These are phyloP conservation scores for Candida sakaeoensis DNA, from an alignment of 805 yeast genomes.

Conservation along the genomic window DNA sequence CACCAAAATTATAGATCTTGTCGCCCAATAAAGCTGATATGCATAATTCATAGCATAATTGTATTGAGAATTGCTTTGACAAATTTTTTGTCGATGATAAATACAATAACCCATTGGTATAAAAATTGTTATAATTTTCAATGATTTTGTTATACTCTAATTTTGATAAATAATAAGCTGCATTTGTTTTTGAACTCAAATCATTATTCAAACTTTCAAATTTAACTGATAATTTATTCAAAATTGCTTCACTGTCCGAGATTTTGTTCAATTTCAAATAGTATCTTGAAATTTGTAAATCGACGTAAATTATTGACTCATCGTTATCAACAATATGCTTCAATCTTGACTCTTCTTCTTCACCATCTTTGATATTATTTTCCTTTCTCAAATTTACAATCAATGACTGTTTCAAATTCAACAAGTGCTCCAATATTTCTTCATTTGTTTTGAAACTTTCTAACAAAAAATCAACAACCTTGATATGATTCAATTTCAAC, in stretches of 20 bases:
- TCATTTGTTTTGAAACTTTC: conserved; percentile 35
- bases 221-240: conserved; percentile 57
- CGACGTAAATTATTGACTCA: conserved; percentile 48
- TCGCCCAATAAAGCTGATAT: conserved; percentile 89
- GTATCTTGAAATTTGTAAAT: conserved; percentile 70
- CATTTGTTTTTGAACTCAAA: conserved; percentile 56
- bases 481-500: conserved; percentile 72
- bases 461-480: conserved; percentile 72
- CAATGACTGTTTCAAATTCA: conserved; percentile 28
- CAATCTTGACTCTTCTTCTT: conserved; percentile 17
- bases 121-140: conserved; percentile 77
- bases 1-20: conserved; percentile 92
- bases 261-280: conserved; percentile 52
- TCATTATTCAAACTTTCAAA: conserved; percentile 46
- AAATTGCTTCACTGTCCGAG: conserved; percentile 58
- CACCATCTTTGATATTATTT: conserved; percentile 25
- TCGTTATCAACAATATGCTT: conserved; percentile 41
- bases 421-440: conserved; percentile 34
- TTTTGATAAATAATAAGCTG: conserved; percentile 78
- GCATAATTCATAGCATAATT: conserved; percentile 66
- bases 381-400: conserved; percentile 23
- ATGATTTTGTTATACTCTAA: conserved; percentile 72
- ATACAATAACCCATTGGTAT: conserved; percentile 76
- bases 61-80: conserved; percentile 36
- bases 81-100: conserved; percentile 61